Percentiles rank a stretch among this genome's conserved stretches.
These are phyloP conservation scores for Rhodamnia rubescens DNA, from an alignment of 345 rosid genomes.

Conservation along the genomic window DNA sequence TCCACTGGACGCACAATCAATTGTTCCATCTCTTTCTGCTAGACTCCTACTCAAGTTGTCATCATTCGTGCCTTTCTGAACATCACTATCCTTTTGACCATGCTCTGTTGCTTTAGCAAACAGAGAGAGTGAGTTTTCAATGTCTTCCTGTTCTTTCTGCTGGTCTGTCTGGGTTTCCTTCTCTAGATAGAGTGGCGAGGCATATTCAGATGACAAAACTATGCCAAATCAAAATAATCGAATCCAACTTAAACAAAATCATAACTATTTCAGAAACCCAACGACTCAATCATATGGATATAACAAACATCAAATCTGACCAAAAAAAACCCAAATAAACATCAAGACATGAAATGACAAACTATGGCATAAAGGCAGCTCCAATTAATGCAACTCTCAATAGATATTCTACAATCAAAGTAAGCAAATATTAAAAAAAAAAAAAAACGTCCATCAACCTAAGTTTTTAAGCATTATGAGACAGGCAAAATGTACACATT, in stretches of 20 bases:
- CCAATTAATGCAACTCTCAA: neutral
- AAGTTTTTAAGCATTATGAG: neutral
- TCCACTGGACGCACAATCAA: neutral
- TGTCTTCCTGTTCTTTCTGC: neutral
- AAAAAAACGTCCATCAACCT: neutral
- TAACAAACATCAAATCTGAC: neutral
- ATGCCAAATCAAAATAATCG: neutral
- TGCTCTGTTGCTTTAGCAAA: neutral
- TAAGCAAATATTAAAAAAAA: neutral
- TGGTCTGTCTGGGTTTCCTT: neutral
- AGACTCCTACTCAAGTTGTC: neutral
- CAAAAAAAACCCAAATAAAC: neutral
- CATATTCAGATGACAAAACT: neutral
- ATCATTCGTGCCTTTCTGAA: neutral
- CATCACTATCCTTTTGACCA: neutral
- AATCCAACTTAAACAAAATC: neutral
- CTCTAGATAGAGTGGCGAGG: neutral
- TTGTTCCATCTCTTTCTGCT: neutral
- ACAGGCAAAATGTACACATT: neutral
- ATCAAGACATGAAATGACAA: neutral
- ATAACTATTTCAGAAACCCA: neutral
- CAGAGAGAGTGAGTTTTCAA: neutral
- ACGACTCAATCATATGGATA: neutral
- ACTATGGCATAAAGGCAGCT: neutral
- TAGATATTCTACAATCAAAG: neutral